Percentiles rank a stretch among this genome's conserved stretches.
These are phyloP conservation scores for Eimeria mitis DNA, from an alignment of 169 alveolate genomes.

Conservation along the genomic window DNA sequence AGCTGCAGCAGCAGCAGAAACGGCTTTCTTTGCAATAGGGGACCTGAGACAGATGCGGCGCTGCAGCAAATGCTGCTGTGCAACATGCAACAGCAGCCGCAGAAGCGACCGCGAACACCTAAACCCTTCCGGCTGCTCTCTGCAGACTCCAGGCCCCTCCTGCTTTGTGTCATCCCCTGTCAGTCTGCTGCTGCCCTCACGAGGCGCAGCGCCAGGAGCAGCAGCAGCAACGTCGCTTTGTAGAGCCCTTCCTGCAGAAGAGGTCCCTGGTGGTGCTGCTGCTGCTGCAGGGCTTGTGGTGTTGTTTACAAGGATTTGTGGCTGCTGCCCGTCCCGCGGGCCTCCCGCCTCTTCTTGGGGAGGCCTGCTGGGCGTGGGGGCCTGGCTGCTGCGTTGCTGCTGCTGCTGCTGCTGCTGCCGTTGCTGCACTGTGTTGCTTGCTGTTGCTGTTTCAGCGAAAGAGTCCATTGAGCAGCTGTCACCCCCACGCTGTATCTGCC, in stretches of 20 bases:
- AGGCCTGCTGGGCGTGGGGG: neutral
- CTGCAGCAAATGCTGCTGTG: conserved; percentile 71
- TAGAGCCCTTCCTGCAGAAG: neutral
- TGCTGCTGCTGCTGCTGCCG: conserved; percentile 27
- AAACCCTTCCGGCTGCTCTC: conserved; percentile 51
- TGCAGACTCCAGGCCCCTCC: neutral
- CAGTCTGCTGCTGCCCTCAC: neutral
- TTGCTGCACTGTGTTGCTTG: neutral
- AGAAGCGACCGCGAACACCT: conserved; percentile 60
- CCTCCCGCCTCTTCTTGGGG: neutral
- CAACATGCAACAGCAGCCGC: conserved; percentile 70
- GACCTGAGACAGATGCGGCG: conserved; percentile 67
- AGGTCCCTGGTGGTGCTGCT: neutral
- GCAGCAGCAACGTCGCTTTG: neutral
- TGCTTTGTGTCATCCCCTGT: neutral
- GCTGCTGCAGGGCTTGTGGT: neutral
- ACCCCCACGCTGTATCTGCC: neutral
- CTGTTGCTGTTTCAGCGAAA: neutral
- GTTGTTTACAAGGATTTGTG: neutral
- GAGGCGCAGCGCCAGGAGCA: neutral
- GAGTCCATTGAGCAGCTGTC: neutral
- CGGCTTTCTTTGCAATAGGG: conserved; percentile 45
- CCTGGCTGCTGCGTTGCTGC: neutral
- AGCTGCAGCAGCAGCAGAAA: conserved; percentile 41
- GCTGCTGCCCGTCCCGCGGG: neutral